Evolutionary conservation across 1,284 basidiomycete genomes (phyloP).

Genomic region (Rhodotorula sp.): DNA sequence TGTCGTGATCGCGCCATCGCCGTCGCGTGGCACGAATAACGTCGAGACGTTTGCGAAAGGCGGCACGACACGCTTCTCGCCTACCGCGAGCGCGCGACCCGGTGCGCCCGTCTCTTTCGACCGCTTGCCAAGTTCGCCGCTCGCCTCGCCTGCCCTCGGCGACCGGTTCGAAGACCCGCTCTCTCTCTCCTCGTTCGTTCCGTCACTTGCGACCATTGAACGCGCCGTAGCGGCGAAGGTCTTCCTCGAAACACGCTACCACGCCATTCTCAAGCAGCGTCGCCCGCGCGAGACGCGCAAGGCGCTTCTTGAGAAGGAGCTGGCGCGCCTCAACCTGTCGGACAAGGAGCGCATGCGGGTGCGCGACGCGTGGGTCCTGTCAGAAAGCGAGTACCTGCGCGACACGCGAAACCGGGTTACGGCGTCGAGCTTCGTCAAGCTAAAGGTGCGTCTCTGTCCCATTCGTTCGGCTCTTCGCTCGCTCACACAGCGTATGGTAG

Average conservation of each 20-base stretch:
- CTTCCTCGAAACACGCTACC: conserved; percentile 96
- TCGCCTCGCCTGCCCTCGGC: not conserved
- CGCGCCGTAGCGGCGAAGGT: conserved; percentile 88
- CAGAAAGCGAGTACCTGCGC: conserved; percentile 85
- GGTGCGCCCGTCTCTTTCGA: conserved; percentile 25
- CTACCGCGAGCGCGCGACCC: conserved; percentile 8
- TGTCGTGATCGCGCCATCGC: conserved; percentile 26
- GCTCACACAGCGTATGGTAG: conserved; percentile 27
- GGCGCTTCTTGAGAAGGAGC: conserved; percentile 81
- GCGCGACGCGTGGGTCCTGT: conserved; percentile 74
- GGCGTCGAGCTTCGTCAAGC: conserved; percentile 78
- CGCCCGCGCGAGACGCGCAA: conserved; percentile 80
- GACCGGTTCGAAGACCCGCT: not conserved
- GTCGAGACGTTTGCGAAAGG: not conserved
- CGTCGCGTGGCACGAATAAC: not conserved
- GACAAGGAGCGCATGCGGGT: conserved; percentile 70
- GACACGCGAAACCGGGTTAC: conserved; percentile 79
- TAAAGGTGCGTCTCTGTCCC: conserved; percentile 57
- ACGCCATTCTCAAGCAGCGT: conserved; percentile 65
- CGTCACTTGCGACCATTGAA: conserved; percentile 86
- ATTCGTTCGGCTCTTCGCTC: too few relatives aligned
- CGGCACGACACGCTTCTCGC: conserved; percentile 23
- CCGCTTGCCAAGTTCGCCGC: not conserved
- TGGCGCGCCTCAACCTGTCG: conserved; percentile 69
- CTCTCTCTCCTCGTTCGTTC: conserved; percentile 56